phyloP scores from a whole-genome alignment of 176 grass and related monocot genomes.

The Carex scoparia region DNA sequence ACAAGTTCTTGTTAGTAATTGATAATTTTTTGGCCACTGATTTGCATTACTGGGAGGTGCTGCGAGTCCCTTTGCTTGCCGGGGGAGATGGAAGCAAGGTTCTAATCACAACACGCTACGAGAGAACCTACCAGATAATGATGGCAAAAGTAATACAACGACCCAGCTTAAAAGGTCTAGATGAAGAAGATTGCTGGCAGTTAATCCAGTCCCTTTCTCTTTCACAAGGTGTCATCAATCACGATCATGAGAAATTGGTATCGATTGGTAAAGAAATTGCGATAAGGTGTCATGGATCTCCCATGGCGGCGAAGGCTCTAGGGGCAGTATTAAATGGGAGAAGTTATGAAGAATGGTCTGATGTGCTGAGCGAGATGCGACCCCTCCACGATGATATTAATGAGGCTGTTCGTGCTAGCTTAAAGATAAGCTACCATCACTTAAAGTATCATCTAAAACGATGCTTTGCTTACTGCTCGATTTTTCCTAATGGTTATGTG shows the following conservation, averaged over 20 bases:
- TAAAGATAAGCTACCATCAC: constrained; percentile 64
- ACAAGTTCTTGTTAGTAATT: constrained; percentile 48
- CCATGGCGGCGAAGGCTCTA: constrained; percentile 39
- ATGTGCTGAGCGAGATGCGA: constrained; percentile 25
- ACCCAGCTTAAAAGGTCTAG: constrained; percentile 15
- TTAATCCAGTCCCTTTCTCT: constrained; percentile 25
- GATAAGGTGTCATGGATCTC: constrained; percentile 43
- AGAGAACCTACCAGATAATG: constrained; percentile 15
- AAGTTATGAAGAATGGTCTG: constrained; percentile 40
- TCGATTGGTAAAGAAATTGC: constrained; percentile 39
- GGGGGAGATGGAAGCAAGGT: constrained; percentile 40
- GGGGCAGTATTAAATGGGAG: constrained; percentile 29
- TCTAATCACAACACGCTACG: constrained; percentile 43
- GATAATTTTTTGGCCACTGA: constrained; percentile 40
- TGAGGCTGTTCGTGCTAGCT: constrained; percentile 28
- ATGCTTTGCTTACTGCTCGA: constrained; percentile 52
- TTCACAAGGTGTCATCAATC: background rate
- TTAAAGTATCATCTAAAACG: constrained; percentile 47
- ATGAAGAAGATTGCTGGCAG: constrained; percentile 29
- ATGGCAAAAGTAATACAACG: background rate
- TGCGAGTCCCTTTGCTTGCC: constrained; percentile 23
- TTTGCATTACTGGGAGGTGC: constrained; percentile 31
- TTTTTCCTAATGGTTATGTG: constrained; percentile 37
- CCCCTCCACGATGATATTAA: constrained; percentile 34
- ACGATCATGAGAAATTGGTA: background rate